phyloP scores from a whole-genome alignment of 2,329 filamentous ascomycete species.

The Nemania abortiva region DNA sequence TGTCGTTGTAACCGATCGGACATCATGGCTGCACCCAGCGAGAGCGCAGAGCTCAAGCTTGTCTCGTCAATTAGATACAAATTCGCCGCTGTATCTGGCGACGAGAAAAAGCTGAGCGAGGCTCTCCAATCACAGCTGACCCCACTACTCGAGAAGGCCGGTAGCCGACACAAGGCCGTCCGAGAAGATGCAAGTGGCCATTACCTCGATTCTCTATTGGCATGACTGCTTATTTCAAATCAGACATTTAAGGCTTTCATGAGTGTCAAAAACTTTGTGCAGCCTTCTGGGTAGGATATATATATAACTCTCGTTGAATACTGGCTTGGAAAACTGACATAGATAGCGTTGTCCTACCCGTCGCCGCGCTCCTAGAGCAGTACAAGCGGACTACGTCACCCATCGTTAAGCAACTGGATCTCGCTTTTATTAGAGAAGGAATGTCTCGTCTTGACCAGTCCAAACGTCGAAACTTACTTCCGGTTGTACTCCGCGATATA shows the following conservation, averaged over 20 bases:
- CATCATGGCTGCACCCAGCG: constrained; percentile 49
- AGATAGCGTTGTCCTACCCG: constrained; percentile 80
- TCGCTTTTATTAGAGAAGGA: constrained; percentile 90
- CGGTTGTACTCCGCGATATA: constrained; percentile 76
- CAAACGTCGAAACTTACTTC: constrained; percentile 79
- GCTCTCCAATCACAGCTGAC: constrained; percentile 83
- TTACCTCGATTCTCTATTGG: background rate
- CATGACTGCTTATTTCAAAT: constrained; percentile 34
- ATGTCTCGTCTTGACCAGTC: constrained; percentile 62
- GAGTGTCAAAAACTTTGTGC: constrained; percentile 66
- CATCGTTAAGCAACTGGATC: constrained; percentile 87
- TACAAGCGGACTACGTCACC: constrained; percentile 83
- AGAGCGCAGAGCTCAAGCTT: constrained; percentile 50
- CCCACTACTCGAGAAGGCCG: constrained; percentile 86
- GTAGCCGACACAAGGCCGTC: constrained; percentile 82
- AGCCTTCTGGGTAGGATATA: constrained; percentile 60
- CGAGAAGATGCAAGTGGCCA: constrained; percentile 62
- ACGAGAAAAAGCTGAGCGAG: constrained; percentile 84
- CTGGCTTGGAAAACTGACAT: constrained; percentile 30
- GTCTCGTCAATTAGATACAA: constrained; percentile 53
- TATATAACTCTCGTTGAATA: constrained; percentile 11
- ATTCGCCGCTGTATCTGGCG: constrained; percentile 67
- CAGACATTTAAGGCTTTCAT: constrained; percentile 65
- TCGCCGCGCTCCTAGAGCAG: constrained; percentile 85
- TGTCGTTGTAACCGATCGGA: constrained; percentile 5